Evolutionary conservation across 2,329 filamentous ascomycete species (phyloP), one percentile per base, ranked within the genome.

Genomic region (Chrysosporium queenslandicum): DNA sequence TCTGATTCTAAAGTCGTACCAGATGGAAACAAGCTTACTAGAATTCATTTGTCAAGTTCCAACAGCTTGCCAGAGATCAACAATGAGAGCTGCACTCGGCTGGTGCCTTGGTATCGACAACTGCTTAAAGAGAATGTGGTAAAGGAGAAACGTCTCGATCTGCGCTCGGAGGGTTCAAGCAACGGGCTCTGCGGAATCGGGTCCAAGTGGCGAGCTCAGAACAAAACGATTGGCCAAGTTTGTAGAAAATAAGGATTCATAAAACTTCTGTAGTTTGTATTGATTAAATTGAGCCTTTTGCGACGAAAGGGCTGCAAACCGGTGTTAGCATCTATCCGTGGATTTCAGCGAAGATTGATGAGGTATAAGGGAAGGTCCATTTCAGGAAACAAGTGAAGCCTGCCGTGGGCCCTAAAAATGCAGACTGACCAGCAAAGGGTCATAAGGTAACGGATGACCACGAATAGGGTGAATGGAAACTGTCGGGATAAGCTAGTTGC

Each of bases 11-110:
- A 55, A 58, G 56, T 60, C 53, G 52, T 53, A 59, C 52, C 55
- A 57, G 43, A 56, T 54, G 36, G 53, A 53, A 60, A 58, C 54
- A 56, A 58, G 58, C 59, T 61, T 60, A 61, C 59, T 58, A 55
- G 56, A 53, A 58, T 57, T 58, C 59, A 60, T 59, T 58, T 57
- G 56, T 53, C 53, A 55, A 54, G 40, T 30, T 46, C 40, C 47
- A 50, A 36, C 27, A 54, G 34, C 37, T 27, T 45, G 11, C 32
- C 14, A 29, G 39, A 18, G 36, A 53, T 53, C 52, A 43, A 27
- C 29, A 37, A 40, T 48, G 50, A 20, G 39, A 30, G 29, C 21
- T 46, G 36, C 30, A 46, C 30, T 55, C 45, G 54, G 55, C 55
- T 59, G 55, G 46, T 53, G 55, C 48, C 55, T 57, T 54, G 53